Evolutionary conservation across 2,329 filamentous ascomycete genomes (phyloP), one percentile per base, ranked within the genome.

Genomic region (Chrysoporthe deuterocubensis): DNA sequence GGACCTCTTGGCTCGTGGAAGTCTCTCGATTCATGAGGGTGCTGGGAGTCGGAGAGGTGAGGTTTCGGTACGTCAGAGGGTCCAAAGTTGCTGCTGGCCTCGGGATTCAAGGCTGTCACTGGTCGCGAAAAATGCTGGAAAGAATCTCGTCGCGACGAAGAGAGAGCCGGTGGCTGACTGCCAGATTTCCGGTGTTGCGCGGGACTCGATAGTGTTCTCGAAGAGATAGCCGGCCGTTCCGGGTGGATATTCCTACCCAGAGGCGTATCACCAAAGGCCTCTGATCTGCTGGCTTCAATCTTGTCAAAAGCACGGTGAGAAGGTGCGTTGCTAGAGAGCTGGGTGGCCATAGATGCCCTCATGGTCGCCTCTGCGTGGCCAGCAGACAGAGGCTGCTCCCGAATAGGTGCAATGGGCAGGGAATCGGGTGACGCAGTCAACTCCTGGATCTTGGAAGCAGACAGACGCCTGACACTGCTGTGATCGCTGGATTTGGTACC

Each of bases 381-480:
- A 69, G 76, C 83, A 71, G 76, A 82, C 70, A 74, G 75, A 70
- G 76, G 77, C 71, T 73, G 79, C 70, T 76, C 78, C 70, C 76
- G 74, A 2, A 83, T 76, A 16, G 83, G 76, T 1, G 84, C 84
- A 0, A 89, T 76, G 14, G 88, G 87, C 1, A 90, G 77, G 0
- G 87, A 89, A 40, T 87, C 85, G 6, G 86, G 86, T 1, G 84
- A 82, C 40, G 82, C 83, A 16, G 85, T 83, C 68, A 90, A 77
- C 68, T 87, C 84, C 64, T 87, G 83, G 74, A 90, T 88, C 72
- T 88, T 85, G 48, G 81, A 84, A 8, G 85, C 85, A 0, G 87
- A 88, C 37, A 90, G 79, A 48, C 85, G 83, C 65, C 85, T 82
- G 59, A 88, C 77, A 69, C 82, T 83, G 54, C 78, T 76, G 70